Evolutionary conservation across 345 rosid species (phyloP), one percentile per base, ranked within the genome.

Genomic region (Alliaria petiolata): DNA sequence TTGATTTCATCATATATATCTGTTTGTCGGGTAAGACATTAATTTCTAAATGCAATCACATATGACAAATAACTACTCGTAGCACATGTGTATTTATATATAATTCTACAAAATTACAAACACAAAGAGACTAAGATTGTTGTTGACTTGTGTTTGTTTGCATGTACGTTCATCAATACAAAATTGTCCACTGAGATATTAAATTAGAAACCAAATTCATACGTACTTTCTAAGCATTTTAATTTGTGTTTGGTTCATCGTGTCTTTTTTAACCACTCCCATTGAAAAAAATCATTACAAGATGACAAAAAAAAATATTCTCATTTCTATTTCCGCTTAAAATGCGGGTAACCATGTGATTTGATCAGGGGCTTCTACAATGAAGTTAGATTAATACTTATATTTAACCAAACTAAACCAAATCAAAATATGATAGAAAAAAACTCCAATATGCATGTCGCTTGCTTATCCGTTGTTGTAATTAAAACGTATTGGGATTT

Each of bases 241-340:
- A 35, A 33, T 45, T 75, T 50, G 35, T 54, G 52, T 69, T 64
- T 54, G 47, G 53, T 62, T 45, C 52, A 62, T 62, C 52, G 33
- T 62, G 70, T 76, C 75, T 69, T 30, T 66, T 39, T 69, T 69
- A 76, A 76, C 79, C 66, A 76, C 79, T 69, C 79, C 79, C 65
- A 69, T 76, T 76, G 79, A 75, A 62, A 70, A 61, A 69, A 38
- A 51, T 46, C 71, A 69, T 55, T 38, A 63, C 75, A 45, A 69
- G 46, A 63, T 62, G 78, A 74, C 78, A 74, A 76, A 67, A 50
- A n/a, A 13, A 5, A 61, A 12, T 62, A 39, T 75, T 61, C 62
- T 75, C 67, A 44, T 53, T 62, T 69, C 57, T 62, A 69, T 17
- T 62, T 69, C 43, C 19, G 79, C 79, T 75, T 76, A 54, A 69